phyloP scores from a whole-genome alignment of 2,329 filamentous ascomycete genomes.

The Fusarium sp. region DNA sequence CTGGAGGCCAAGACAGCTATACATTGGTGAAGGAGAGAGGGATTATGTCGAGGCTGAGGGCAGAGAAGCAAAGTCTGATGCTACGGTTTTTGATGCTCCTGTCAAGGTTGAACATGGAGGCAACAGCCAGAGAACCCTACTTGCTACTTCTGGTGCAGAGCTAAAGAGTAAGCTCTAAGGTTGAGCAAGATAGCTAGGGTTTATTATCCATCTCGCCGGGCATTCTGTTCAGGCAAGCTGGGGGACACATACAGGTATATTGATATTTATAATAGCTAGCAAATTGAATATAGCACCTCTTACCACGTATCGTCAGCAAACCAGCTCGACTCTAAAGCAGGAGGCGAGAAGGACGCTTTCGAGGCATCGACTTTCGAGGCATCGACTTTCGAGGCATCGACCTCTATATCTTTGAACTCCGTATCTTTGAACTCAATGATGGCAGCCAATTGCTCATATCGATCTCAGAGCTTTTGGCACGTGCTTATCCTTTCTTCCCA shows the following conservation, averaged over 20 bases:
- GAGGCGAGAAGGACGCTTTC: not conserved
- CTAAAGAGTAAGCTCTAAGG: constrained; percentile 14
- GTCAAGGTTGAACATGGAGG: constrained; percentile 30
- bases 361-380: not conserved
- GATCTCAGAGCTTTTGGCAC: not conserved
- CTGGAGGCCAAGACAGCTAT: constrained; percentile 61
- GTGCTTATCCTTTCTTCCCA: constrained; percentile 5
- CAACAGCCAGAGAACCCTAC: constrained; percentile 11
- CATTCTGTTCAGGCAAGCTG: no score
- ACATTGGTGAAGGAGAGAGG: constrained; percentile 57
- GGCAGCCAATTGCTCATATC: not conserved
- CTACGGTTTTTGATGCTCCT: constrained; percentile 15
- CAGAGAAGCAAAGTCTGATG: constrained; percentile 46
- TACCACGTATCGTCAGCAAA: constrained; percentile 18
- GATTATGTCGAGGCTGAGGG: constrained; percentile 55
- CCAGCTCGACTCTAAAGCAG: constrained; percentile 16
- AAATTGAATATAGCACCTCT: not conserved
- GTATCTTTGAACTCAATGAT: constrained; percentile 1
- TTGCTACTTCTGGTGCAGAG: constrained; percentile 2
- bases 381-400: not conserved
- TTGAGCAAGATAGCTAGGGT: no score
- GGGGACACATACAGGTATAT: no score
- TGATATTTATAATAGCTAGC: no score
- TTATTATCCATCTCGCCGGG: no score
- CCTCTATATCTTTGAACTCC: not conserved